phyloP scores from a whole-genome alignment of 805 yeast genomes.

The Lipomyces oligophaga region DNA sequence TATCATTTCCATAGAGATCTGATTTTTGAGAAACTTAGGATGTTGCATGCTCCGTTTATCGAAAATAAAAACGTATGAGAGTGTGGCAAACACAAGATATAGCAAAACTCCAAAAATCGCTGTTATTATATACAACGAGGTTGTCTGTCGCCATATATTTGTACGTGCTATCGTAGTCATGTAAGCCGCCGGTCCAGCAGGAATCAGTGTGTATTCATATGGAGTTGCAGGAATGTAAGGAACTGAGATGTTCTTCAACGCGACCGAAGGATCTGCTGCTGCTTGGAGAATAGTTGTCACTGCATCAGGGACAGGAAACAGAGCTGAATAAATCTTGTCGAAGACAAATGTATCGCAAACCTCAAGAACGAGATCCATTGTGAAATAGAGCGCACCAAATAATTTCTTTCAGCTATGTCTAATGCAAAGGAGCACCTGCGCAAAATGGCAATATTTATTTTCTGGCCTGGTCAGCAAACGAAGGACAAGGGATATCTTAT shows the following conservation, averaged over 20 bases:
- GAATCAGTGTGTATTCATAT: slow-evolving; percentile 19
- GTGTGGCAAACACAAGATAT: slow-evolving; percentile 67
- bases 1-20: slow-evolving; percentile 75
- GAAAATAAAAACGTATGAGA: slow-evolving; percentile 75
- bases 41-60: slow-evolving; percentile 90
- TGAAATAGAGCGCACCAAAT: no score
- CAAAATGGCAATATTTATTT: no score
- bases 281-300: slow-evolving; percentile 13
- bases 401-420: no score
- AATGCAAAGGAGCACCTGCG: no score
- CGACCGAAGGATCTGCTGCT: slow-evolving; percentile 55
- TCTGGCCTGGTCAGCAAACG: no score
- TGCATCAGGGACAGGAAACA: slow-evolving; percentile 48
- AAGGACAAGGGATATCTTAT: no score
- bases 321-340: slow-evolving; percentile 68
- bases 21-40: slow-evolving; percentile 93
- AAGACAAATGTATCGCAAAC: slow-evolving; percentile 65
- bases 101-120: slow-evolving; percentile 83
- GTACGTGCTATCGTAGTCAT: slow-evolving; percentile 67
- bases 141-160: slow-evolving; percentile 63
- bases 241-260: slow-evolving; percentile 35
- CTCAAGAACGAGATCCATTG: slow-evolving; percentile 91
- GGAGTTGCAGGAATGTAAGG: slow-evolving; percentile 20
- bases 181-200: slow-evolving; percentile 20
- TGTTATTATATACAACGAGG: slow-evolving; percentile 65